Evolutionary conservation across 139 green algal genomes (phyloP), one percentile per base, ranked within the genome.

Genomic region (Diplosphaera chodatii): DNA sequence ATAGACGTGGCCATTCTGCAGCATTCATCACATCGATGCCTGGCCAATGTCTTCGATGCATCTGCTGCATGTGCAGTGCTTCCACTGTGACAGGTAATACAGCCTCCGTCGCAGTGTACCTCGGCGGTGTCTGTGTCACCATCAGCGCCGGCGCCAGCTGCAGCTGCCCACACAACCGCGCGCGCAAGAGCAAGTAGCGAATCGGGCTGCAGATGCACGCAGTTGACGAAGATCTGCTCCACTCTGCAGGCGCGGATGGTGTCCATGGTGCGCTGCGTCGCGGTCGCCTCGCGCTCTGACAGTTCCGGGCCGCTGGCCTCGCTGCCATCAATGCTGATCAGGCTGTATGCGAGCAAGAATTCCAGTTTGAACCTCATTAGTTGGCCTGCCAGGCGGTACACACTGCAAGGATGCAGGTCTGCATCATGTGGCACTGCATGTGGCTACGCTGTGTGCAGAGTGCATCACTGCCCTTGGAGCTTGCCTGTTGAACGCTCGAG

Each of bases 191-290:
- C 82, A 30, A 84, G 67, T 76, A 97, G 71, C 0, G 81, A 87
- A 67, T 96, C 91, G 40, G 80, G 40, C 31, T 88, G 75, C 66
- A 98, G 79, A 80, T 96, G 97, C 78, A 93, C 93, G 74, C 77
- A 88, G 74, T 97, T 91, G 8, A 81, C 81, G 73, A 98, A 94
- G 2, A 97, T 69, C 31, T 96, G 88, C 25, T 92, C 86, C n/a
- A 97, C 86, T 25, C 74, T 78, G 77, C 91, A 97, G 10, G 77
- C 77, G 55, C 84, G 80, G 21, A 90, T 80, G 72, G 72, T 83
- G 10, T 56, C 33, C 34, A 76, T 65, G 1, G 80, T 86, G 18
- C 64, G 66, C 67, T 81, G 76, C 27, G 74, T 55, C 6, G 88
- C 84, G 28, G 68, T 76, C 31, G 78, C 63, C 66, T 88, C 74